Base-by-base conservation (phyloP, 2,329 filamentous ascomycete genomes). In the Aspergillus aculeatus region DNA sequence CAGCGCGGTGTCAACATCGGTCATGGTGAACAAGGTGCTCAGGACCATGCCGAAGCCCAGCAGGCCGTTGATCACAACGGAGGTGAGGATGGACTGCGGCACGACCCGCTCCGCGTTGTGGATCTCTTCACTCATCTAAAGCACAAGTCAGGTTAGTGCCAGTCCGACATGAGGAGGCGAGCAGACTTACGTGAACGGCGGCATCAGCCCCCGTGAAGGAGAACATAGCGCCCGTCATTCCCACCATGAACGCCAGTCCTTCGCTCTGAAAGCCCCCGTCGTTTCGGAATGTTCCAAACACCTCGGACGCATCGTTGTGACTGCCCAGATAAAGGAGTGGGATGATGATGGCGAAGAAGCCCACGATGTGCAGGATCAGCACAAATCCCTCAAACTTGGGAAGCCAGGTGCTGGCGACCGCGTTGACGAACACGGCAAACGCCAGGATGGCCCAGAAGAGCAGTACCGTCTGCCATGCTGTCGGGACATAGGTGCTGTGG, bases 51-150 rank as follows among this genome's bases (percentile, higher is more conserved):
- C 53, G 35, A 55, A 55, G 16, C 53, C 53, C 41, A 55, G n/a
- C 5, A 47, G 24, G 2, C 53, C 53, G 44, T 55, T 55, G 44
- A 55, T 55, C 7, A 55, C 9, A 5, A 55, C 53, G 41, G 53
- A 55, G 1, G 53, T 55, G 41, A 55, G 53, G n/a, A 55, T 55
- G 5, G 53, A 55, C 26, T 55, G 53, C 12, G 53, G 53, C 1
- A 55, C 53, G 4, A 55, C 53, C 14, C 41, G 41, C 26, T 55
- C 53, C 12, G 53, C 53, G 4, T 55, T 23, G 53, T 55, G 19
- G 7, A 55, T 55, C 26, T 55, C 53, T 35, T 55, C 53, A 21
- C 53, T 55, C 53, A 55, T 55, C 53, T 55, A 47, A 23, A 23
- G 21, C 29, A 7, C 6, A 24, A 21, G 2, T 11, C 19, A 19